A percentile compares a stretch with the other conserved stretches of the same genome.
phyloP scores from a whole-genome alignment of 805 yeast genomes.

The Pichia nakasei region DNA sequence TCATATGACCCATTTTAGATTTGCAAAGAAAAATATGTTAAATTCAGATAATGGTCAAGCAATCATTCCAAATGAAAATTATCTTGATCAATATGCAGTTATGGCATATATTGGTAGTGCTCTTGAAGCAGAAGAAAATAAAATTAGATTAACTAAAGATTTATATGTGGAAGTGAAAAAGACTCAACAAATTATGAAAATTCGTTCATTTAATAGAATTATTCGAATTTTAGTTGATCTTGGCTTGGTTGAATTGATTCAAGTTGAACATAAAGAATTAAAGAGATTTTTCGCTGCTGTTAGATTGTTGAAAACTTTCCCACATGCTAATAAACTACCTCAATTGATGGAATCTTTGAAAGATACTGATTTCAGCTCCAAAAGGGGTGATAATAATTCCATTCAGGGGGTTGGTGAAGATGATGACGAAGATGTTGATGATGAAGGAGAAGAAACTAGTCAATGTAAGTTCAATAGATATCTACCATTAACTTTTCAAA shows the following conservation, averaged over 20 bases:
- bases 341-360: conserved; percentile 9
- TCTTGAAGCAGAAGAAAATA: conserved; percentile 49
- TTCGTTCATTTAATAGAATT: conserved; percentile 33
- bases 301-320: conserved; percentile 13
- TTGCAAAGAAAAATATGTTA: conserved; percentile 14
- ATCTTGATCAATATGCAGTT: conserved; percentile 14
- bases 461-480: conserved; percentile 27
- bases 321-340: not conserved
- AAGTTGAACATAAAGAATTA: conserved; percentile 19
- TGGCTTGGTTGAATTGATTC: conserved; percentile 15
- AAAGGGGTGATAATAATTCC: conserved; percentile 28
- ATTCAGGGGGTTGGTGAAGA: conserved; percentile 18
- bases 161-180: conserved; percentile 50
- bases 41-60: conserved; percentile 11
- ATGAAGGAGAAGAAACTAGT: conserved; percentile 10
- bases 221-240: conserved; percentile 40
- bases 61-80: not conserved
- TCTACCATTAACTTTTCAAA: conserved; percentile 59
- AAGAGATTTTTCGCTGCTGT: conserved; percentile 19
- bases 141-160: conserved; percentile 52
- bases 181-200: conserved; percentile 29
- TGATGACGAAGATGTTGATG: conserved; percentile 10
- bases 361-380: not conserved
- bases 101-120: conserved; percentile 34
- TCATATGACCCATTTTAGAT: conserved; percentile 43